Evolutionary conservation across 202 grass and related monocot genomes (phyloP).

Genomic region (Zoysia matrella): DNA sequence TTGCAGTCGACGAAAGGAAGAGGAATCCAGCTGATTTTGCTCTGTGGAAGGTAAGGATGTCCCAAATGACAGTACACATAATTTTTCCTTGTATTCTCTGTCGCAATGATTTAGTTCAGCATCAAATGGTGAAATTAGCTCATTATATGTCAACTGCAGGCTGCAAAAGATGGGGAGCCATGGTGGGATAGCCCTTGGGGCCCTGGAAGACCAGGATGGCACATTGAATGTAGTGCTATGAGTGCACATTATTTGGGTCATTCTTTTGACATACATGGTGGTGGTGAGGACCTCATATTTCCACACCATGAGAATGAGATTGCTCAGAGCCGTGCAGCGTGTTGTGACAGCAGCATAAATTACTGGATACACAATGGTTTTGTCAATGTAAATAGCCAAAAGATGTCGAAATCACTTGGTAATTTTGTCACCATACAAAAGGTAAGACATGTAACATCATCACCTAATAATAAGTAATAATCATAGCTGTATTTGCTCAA

Average conservation of each 20-base stretch:
- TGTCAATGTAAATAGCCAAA: slow-evolving; percentile 35
- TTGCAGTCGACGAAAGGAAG: slow-evolving; percentile 87
- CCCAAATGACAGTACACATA: not conserved
- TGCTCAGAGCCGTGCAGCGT: slow-evolving; percentile 92
- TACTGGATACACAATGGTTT: slow-evolving; percentile 99
- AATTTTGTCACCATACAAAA: slow-evolving; percentile 87
- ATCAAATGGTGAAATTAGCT: slow-evolving; percentile 9
- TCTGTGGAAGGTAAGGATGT: slow-evolving; percentile 81
- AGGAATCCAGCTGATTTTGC: slow-evolving; percentile 97
- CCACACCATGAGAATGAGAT: slow-evolving; percentile 42
- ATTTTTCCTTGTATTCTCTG: slow-evolving; percentile 9
- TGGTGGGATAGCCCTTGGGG: too few relatives aligned
- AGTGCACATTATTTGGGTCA: too few relatives aligned
- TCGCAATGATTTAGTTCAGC: slow-evolving; percentile 30
- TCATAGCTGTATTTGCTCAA: slow-evolving; percentile 19
- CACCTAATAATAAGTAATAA: slow-evolving; percentile 10
- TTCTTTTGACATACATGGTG: too few relatives aligned
- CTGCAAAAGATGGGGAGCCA: too few relatives aligned
- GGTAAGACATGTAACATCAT: slow-evolving; percentile 48
- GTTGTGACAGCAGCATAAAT: slow-evolving; percentile 74
- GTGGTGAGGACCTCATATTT: slow-evolving; percentile 77
- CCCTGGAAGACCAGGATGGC: too few relatives aligned
- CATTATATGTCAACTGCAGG: slow-evolving; percentile 27
- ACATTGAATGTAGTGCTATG: too few relatives aligned
- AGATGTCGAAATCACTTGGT: slow-evolving; percentile 95